Conservation (phyloP, 2,329 filamentous ascomycete species). For the Elsinoe arachidis region DNA sequence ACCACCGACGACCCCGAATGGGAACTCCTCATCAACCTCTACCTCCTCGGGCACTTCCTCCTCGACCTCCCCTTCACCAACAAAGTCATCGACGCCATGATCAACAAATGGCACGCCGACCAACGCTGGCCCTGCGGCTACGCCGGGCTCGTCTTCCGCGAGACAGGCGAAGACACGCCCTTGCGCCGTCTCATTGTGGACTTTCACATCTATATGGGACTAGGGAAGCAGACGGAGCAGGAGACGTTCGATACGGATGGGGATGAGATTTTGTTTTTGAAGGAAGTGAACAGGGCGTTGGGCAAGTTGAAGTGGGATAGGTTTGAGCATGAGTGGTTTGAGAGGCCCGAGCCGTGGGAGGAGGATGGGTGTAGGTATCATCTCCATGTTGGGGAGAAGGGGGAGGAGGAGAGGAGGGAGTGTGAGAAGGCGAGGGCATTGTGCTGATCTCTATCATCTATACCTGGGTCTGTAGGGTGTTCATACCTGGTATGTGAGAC, state of each 20-base stretch:
- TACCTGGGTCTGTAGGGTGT: too few relatives aligned
- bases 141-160: neutral
- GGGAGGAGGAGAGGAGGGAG: neutral
- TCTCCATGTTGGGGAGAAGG: neutral
- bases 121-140: neutral
- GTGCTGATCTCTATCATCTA: neutral
- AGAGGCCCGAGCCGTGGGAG: neutral
- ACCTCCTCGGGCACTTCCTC: constrained; percentile 17
- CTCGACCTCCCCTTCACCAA: neutral
- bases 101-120: neutral
- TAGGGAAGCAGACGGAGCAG: neutral
- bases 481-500: too few relatives aligned
- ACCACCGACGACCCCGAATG: constrained; percentile 8
- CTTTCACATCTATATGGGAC: constrained; percentile 13
- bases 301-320: neutral
- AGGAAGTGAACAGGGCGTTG: neutral
- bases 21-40: constrained; percentile 13
- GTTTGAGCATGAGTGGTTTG: too few relatives aligned
- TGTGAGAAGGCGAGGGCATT: neutral
- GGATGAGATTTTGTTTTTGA: neutral
- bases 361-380: neutral
- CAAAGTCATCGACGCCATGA: neutral
- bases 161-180: neutral
- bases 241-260: neutral
- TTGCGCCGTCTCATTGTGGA: constrained; percentile 13